Base-by-base conservation (phyloP, 2,329 filamentous ascomycete genomes). In the Gnomoniopsis sp. region DNA sequence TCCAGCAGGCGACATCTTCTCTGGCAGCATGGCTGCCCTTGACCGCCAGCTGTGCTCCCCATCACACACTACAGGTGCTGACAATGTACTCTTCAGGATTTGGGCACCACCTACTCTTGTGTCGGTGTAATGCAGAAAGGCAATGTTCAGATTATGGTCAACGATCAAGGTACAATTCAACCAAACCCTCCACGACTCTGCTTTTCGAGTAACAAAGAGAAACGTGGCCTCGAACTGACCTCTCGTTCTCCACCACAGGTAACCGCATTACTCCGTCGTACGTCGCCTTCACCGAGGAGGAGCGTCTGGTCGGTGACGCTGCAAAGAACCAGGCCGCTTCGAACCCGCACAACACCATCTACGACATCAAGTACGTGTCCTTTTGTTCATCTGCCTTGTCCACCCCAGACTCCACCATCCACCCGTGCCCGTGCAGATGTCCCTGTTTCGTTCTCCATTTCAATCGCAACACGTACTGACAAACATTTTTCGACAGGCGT, bases 51-150 rank as follows among this genome's bases (percentile, higher is more conserved):
- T 44, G 33, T 8, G 33, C 14, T 19, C 41, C 17, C n/a, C 17
- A 7, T 23, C 33, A 26, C 8, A 46, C 17, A 17, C 41, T 21
- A 49, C 56, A 44, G 60, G 52, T 46, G 56, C 65, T 69, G 66
- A 69, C 67, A 53, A 61, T 30, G 47, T 26, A 30, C 8, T 30
- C 43, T 44, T 49, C 63, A 84, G 81, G 81, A 96, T 88, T 78
- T 96, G 73, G 92, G 92, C 79, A 96, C 92, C 54, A 96, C 92
- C 65, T 87, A 87, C 79, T 88, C 85, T 70, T 96, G 92, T 78
- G 91, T 96, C 70, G 92, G 90, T 88, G 91, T 96, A 74, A 96
- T 96, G 91, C 89, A 93, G 75, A 90, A 91, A 74, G 92, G 92
- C 75, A 95, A 93, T 79, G 91, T 96, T 68, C 91, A 96, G 73